Percentiles rank a stretch among this genome's conserved stretches.
Conservation (phyloP, 2,329 filamentous ascomycete species). For the Cladosporium halotolerans region DNA sequence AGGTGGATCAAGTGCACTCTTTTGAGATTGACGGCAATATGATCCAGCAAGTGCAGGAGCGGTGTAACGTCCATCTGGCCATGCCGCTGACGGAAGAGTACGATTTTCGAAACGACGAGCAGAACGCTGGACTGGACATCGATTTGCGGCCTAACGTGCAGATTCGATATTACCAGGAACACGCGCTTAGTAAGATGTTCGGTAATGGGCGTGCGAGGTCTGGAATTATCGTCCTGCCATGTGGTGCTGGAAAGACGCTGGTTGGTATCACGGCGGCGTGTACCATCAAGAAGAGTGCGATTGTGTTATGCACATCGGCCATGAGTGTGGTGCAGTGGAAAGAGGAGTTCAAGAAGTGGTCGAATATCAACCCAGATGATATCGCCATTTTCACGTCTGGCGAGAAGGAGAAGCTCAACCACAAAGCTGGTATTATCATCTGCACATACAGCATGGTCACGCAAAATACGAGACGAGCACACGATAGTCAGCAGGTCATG, state of each 20-base stretch:
- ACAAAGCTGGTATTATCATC: conserved; percentile 91
- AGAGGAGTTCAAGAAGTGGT: conserved; percentile 96
- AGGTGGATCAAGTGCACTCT: conserved; percentile 79
- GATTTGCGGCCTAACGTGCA: conserved; percentile 83
- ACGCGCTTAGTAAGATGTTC: conserved; percentile 98
- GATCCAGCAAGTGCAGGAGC: conserved; percentile 82
- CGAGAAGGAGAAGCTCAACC: conserved; percentile 76
- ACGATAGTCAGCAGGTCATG: conserved; percentile 97
- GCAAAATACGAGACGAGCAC: conserved; percentile 74
- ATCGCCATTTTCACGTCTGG: conserved; percentile 94
- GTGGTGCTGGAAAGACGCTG: conserved; percentile 92
- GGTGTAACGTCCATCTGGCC: conserved; percentile 71
- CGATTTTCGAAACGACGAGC: conserved; percentile 86
- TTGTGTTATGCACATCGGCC: conserved; percentile 91
- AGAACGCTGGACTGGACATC: conserved; percentile 87
- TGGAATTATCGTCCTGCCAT: conserved; percentile 93
- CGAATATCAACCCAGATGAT: conserved; percentile 90
- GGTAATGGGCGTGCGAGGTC: conserved; percentile 95
- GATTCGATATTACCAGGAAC: conserved; percentile 93
- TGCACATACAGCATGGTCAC: conserved; percentile 99
- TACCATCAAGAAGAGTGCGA: conserved; percentile 93
- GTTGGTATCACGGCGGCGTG: conserved; percentile 98
- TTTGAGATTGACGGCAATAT: conserved; percentile 81
- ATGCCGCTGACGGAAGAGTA: conserved; percentile 93
- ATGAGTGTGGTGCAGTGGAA: conserved; percentile 99